Percentiles rank a stretch among this genome's conserved stretches.
Evolutionary conservation across 2,329 filamentous ascomycete species (phyloP).

Genomic region (Colletotrichum graminicola): DNA sequence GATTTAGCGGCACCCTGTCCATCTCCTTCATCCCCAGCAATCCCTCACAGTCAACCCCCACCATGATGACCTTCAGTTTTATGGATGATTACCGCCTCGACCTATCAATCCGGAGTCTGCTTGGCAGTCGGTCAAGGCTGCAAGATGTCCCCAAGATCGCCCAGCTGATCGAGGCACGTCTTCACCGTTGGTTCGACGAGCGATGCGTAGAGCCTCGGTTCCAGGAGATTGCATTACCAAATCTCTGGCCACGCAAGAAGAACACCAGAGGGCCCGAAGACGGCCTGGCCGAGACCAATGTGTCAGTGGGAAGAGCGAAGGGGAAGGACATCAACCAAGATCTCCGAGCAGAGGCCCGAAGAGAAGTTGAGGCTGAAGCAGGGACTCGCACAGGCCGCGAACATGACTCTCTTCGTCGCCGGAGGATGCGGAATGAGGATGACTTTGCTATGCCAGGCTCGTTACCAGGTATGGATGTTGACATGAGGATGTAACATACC

Average conservation of each 20-base stretch:
- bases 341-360: conserved; percentile 63
- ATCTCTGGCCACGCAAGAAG: conserved; percentile 85
- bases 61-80: conserved; percentile 95
- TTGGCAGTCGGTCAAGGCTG: conserved; percentile 82
- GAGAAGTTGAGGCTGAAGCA: conserved; percentile 61
- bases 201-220: conserved; percentile 87
- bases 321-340: conserved; percentile 66
- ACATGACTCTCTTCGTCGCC: conserved; percentile 54
- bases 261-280: conserved; percentile 83
- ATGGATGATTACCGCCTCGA: conserved; percentile 88
- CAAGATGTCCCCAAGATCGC: conserved; percentile 92
- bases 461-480: conserved; percentile 55
- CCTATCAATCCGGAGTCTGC: conserved; percentile 82
- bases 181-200: conserved; percentile 91
- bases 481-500: conserved; percentile 43
- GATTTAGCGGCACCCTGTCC: conserved; percentile 94
- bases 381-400: conserved; percentile 52
- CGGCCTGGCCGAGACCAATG: conserved; percentile 58
- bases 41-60: conserved; percentile 76
- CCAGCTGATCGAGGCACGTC: conserved; percentile 81
- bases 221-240: conserved; percentile 87
- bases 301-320: conserved; percentile 65
- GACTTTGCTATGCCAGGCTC: conserved; percentile 62
- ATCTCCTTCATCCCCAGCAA: conserved; percentile 91
- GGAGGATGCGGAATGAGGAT: conserved; percentile 53